Percentiles rank a stretch among this genome's conserved stretches.
Conservation (phyloP, 176 grass and related monocot genomes). For the Triticum urartu region DNA sequence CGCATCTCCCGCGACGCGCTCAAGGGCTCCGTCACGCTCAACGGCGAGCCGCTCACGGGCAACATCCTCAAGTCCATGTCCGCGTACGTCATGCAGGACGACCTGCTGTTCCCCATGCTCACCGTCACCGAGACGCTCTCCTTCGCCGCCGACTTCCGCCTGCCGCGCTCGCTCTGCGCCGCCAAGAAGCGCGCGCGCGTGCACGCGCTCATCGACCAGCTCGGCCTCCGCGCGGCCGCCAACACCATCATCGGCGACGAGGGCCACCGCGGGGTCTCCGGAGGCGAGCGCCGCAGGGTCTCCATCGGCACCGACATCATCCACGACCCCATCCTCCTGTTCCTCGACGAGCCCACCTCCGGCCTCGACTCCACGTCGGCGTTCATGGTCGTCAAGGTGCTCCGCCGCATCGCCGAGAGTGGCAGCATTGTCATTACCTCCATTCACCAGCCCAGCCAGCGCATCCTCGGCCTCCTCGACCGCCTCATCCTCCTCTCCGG, state of each 20-base stretch:
- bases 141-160: slow-evolving; percentile 96
- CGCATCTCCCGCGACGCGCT: slow-evolving; percentile 70
- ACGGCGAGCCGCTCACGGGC: slow-evolving; percentile 63
- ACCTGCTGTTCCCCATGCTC: slow-evolving; percentile 91
- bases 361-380: slow-evolving; percentile 96
- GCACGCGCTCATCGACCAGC: slow-evolving; percentile 82
- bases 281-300: slow-evolving; percentile 78
- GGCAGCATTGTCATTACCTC: slow-evolving; percentile 94
- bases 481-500: slow-evolving; percentile 74
- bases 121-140: slow-evolving; percentile 87
- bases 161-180: slow-evolving; percentile 58
- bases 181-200: slow-evolving; percentile 81
- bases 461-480: slow-evolving; percentile 79
- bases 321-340: slow-evolving; percentile 87
- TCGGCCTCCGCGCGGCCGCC: slow-evolving; percentile 61
- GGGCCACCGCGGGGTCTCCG: slow-evolving; percentile 87
- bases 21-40: slow-evolving; percentile 72
- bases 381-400: slow-evolving; percentile 90
- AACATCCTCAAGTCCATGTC: slow-evolving; percentile 72
- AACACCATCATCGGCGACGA: slow-evolving; percentile 97
- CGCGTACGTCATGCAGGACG: slow-evolving; percentile 98
- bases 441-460: slow-evolving; percentile 88
- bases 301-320: slow-evolving; percentile 93
- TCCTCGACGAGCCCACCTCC: slow-evolving; percentile 96
- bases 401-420: slow-evolving; percentile 69